Conservation (phyloP, 306 rosid species). For the Prunus salicina region DNA sequence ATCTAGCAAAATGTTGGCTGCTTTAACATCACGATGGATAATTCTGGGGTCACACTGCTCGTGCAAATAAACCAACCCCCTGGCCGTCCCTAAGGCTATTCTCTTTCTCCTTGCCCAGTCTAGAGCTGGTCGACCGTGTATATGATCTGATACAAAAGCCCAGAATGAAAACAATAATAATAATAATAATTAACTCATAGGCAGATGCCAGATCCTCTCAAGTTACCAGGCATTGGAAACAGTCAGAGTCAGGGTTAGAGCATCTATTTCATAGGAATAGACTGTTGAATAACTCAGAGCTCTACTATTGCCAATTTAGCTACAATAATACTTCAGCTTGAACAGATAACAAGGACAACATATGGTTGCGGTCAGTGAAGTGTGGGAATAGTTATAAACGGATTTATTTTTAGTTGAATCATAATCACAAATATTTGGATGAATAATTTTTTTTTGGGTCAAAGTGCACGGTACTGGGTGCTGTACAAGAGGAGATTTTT, state of each 20-base stretch:
- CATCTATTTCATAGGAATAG: too few relatives aligned
- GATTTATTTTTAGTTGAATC: background rate
- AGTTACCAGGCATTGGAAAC: background rate
- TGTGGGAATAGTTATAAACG: background rate
- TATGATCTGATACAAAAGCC: conserved; percentile 52
- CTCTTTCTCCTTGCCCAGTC: conserved; percentile 90
- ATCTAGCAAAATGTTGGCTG: conserved; percentile 92
- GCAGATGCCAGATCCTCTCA: background rate
- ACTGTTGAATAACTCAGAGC: too few relatives aligned
- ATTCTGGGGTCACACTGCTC: conserved; percentile 98
- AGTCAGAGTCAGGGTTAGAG: background rate
- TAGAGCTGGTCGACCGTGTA: conserved; percentile 71
- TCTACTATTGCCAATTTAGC: background rate
- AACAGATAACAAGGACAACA: background rate
- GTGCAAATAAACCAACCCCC: conserved; percentile 93
- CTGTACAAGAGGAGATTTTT: background rate
- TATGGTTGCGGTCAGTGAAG: background rate
- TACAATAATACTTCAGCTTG: background rate
- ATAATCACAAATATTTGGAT: background rate
- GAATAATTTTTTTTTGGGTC: background rate
- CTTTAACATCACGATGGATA: conserved; percentile 96
- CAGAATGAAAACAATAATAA: conserved; percentile 2
- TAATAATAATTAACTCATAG: background rate
- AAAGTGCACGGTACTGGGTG: background rate
- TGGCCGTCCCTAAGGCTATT: conserved; percentile 95